These are phyloP conservation scores for Huntiella decipiens DNA, from an alignment of 2,329 filamentous ascomycete genomes.

Conservation along the genomic window DNA sequence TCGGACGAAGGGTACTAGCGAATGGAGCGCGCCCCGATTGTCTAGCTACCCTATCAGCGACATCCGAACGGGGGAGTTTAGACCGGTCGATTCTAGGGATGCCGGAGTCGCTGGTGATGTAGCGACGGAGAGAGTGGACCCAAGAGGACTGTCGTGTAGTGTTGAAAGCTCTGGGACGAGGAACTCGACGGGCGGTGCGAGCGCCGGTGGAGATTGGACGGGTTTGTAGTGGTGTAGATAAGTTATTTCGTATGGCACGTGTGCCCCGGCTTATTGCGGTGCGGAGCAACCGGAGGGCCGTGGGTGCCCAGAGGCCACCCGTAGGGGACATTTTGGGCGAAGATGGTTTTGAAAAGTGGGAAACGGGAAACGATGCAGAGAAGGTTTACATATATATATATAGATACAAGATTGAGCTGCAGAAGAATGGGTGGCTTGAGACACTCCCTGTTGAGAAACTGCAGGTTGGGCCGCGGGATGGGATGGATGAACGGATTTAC, in stretches of 20 bases:
- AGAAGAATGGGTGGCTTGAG: too few relatives aligned
- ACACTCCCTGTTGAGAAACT: not conserved
- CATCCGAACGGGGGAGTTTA: constrained; percentile 10
- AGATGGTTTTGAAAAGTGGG: too few relatives aligned
- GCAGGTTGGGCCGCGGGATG: too few relatives aligned
- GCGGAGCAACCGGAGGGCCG: constrained; percentile 34
- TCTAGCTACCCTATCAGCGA: constrained; percentile 8
- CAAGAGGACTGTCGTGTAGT: constrained; percentile 6
- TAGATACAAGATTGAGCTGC: too few relatives aligned
- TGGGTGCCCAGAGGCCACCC: constrained; percentile 35
- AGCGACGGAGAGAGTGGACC: constrained; percentile 9
- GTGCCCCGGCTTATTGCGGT: constrained; percentile 31
- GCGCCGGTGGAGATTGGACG: constrained; percentile 31
- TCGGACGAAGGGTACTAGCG: constrained; percentile 72
- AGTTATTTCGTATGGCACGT: constrained; percentile 30
- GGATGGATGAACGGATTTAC: too few relatives aligned
- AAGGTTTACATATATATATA: too few relatives aligned
- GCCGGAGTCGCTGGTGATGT: constrained; percentile 9
- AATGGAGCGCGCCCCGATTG: constrained; percentile 64
- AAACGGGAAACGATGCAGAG: too few relatives aligned
- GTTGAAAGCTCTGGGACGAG: constrained; percentile 10
- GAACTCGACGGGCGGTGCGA: constrained; percentile 27
- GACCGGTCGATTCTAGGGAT: constrained; percentile 9
- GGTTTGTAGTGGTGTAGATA: constrained; percentile 20
- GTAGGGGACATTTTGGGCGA: constrained; percentile 30